Evolutionary conservation across 768 basidiomycete genomes (phyloP).

Genomic region (Pulveroboletus sp.): DNA sequence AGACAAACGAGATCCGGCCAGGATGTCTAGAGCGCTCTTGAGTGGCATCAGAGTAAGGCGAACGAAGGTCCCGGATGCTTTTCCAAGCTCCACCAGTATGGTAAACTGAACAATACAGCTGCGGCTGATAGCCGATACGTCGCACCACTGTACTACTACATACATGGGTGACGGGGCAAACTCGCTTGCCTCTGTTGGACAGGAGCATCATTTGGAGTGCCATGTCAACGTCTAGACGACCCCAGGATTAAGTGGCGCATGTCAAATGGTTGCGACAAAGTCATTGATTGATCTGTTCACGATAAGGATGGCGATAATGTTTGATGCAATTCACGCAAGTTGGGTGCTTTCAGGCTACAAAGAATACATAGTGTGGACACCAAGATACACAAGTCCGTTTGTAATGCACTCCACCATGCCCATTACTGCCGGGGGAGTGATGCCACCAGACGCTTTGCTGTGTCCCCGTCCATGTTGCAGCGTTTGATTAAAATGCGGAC

Average conservation of each 20-base stretch:
- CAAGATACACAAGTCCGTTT: neutral
- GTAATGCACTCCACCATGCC: neutral
- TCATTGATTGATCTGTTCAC: neutral
- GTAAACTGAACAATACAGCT: conserved; percentile 30
- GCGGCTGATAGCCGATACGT: conserved; percentile 15
- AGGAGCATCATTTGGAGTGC: conserved; percentile 18
- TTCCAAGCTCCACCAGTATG: conserved; percentile 37
- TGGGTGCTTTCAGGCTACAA: neutral
- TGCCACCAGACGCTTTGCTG: conserved; percentile 19
- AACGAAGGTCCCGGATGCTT: conserved; percentile 45
- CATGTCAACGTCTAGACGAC: conserved; percentile 10
- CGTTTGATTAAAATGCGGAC: conserved; percentile 23
- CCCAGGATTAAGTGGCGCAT: too few relatives aligned
- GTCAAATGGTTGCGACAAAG: too few relatives aligned
- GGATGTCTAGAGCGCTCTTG: too few relatives aligned
- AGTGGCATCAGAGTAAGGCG: too few relatives aligned
- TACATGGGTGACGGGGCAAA: conserved; percentile 23
- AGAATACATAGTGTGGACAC: neutral
- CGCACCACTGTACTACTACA: conserved; percentile 9
- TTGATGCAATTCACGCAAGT: neutral
- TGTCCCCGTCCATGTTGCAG: conserved; percentile 28
- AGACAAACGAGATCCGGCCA: conserved; percentile 57
- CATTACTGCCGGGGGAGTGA: conserved; percentile 3
- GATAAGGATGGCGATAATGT: neutral
- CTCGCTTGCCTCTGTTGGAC: conserved; percentile 28